Conservation (phyloP, 202 grass and related monocot genomes). For the Eragrostis tef region DNA sequence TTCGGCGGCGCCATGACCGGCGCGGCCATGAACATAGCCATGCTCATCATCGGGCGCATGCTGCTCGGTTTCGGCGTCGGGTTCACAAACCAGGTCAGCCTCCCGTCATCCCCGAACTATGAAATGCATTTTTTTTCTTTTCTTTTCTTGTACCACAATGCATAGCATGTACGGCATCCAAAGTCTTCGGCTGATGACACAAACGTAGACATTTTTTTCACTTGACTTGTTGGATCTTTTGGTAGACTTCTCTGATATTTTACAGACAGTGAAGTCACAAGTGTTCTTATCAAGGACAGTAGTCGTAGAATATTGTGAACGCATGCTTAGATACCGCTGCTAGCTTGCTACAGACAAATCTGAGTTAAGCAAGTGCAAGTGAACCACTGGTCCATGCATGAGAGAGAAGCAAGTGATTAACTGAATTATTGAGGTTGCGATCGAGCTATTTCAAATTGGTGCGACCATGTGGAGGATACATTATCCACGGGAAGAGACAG, state of each 20-base stretch:
- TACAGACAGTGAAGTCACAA: background rate
- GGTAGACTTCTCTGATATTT: background rate
- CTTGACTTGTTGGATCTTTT: background rate
- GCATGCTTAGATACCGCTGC: background rate
- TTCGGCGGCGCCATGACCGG: conserved; percentile 66
- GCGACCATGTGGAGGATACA: background rate
- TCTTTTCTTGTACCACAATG: background rate
- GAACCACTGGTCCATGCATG: background rate
- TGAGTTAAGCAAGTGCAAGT: conserved; percentile 8
- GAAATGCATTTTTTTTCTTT: background rate
- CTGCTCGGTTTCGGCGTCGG: conserved; percentile 86
- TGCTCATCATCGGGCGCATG: conserved; percentile 87
- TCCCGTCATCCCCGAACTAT: background rate
- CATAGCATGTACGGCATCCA: background rate
- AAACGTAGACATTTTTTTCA: conserved; percentile 11
- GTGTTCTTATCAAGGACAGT: background rate
- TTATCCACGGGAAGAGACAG: background rate
- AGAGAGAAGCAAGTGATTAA: background rate
- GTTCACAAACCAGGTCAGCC: conserved; percentile 82
- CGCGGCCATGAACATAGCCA: conserved; percentile 69
- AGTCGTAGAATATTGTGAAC: background rate
- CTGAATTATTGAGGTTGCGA: background rate
- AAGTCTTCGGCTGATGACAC: conserved; percentile 13
- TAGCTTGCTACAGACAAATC: background rate
- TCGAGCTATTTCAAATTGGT: background rate